phyloP scores from a whole-genome alignment of 2,329 filamentous ascomycete species.

The Diplocarpon mali region DNA sequence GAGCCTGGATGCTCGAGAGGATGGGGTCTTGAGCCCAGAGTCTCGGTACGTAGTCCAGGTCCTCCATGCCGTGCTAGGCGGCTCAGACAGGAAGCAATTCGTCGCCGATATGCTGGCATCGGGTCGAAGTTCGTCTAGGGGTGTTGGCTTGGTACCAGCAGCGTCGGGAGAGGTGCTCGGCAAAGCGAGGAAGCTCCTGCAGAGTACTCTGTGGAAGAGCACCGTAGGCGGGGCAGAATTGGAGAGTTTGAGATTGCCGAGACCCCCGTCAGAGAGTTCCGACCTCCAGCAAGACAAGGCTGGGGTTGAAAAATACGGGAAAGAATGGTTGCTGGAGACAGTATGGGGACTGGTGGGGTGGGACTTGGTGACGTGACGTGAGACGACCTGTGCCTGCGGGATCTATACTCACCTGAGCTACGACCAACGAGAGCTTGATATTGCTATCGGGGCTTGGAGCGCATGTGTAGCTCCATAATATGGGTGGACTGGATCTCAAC shows the following conservation, averaged over 20 bases:
- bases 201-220: conserved; percentile 19
- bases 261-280: conserved; percentile 5
- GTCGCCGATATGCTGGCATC: conserved; percentile 14
- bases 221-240: conserved; percentile 13
- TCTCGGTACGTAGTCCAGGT: conserved; percentile 19
- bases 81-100: conserved; percentile 10
- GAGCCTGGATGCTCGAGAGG: background rate
- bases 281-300: background rate
- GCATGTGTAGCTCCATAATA: background rate
- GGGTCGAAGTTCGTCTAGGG: background rate
- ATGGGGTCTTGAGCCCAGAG: conserved; percentile 8
- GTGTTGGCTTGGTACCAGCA: background rate
- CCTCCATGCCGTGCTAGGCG: conserved; percentile 18
- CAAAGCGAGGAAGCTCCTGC: conserved; percentile 15
- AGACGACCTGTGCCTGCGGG: background rate
- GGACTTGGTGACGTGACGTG: conserved; percentile 8
- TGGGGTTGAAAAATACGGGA: conserved; percentile 1
- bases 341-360: conserved; percentile 12
- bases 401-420: background rate
- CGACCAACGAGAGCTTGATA: background rate
- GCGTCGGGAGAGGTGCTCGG: conserved; percentile 8
- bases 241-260: conserved; percentile 14
- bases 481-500: background rate
- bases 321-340: conserved; percentile 9
- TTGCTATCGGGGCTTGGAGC: background rate